Percentiles rank a stretch among this genome's conserved stretches.
Evolutionary conservation across 1,284 basidiomycete species (phyloP).

Genomic region (Filobasidium uniguttulatum): DNA sequence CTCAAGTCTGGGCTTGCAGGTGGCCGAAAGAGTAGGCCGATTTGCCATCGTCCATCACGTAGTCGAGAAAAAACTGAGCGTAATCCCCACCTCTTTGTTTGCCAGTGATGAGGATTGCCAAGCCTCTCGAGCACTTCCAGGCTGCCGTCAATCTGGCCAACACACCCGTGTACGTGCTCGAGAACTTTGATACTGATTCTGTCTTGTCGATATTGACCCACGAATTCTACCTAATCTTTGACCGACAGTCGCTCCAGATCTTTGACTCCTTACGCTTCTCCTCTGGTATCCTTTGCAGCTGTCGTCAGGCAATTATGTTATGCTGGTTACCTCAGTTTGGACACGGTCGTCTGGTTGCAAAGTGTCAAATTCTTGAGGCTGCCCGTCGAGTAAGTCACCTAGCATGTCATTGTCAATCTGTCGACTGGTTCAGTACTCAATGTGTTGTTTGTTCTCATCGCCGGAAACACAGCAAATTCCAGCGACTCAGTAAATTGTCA

Average conservation of each 20-base stretch:
- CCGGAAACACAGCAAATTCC: constrained; percentile 45
- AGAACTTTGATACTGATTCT: neutral
- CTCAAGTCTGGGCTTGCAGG: constrained; percentile 65
- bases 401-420: neutral
- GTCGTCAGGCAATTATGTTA: constrained; percentile 79
- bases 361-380: constrained; percentile 55
- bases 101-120: constrained; percentile 79
- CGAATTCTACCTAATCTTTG: neutral
- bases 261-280: constrained; percentile 36
- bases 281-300: constrained; percentile 62
- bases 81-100: neutral
- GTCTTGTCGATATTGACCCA: neutral
- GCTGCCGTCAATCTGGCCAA: constrained; percentile 68
- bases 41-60: neutral
- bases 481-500: constrained; percentile 55
- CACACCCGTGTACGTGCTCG: constrained; percentile 28
- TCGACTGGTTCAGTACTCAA: neutral
- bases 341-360: constrained; percentile 73
- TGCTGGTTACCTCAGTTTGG: constrained; percentile 74
- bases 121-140: constrained; percentile 89
- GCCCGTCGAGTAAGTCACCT: constrained; percentile 29
- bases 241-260: constrained; percentile 4
- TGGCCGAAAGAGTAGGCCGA: constrained; percentile 58
- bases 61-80: neutral
- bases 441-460: neutral